Evolutionary conservation across 2,329 filamentous ascomycete genomes (phyloP), one percentile per base, ranked within the genome.

Genomic region (Colletotrichum tropicale): DNA sequence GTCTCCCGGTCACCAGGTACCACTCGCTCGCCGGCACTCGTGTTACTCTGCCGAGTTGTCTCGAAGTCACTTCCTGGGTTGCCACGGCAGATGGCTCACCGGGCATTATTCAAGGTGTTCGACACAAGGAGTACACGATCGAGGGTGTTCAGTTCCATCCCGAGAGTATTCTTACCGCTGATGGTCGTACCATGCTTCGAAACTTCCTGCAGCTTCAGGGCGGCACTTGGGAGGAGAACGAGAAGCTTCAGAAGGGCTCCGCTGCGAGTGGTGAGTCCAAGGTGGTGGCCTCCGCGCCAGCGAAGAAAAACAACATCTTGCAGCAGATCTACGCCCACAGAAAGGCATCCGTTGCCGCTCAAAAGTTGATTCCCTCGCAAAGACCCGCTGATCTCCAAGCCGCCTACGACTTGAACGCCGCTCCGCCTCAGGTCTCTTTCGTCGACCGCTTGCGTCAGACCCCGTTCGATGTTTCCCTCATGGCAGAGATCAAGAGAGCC

Each of bases 121-220:
- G 97, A 61, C 97, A 99, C 88, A 98, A 96, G 87, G 91, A 97
- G 81, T 94, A 93, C 81, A 91, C 95, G 3, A 90, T 98, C n/a
- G 97, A 99, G 84, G 97, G 96, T 55, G 97, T 99, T 18, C 97
- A 99, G 82, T 99, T 98, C 80, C 97, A 99, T 80, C 97, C 97
- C 0, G 97, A 99, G 85, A 98, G 96, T 83, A 99, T 99, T 74
- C 87, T 99, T 67, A 98, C 96, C 0, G 95, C 94, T 61, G 92
- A 97, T 74, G 97, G 98, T 5, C 93, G 96, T 43, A 86, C 91
- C 43, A 98, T 99, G 95, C 91, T 99, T 82, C 93, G 92, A 82
- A 99, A 98, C 85, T 99, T 99, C 84, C 86, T 99, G 76, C 90
- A 89, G 74, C 93, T 98, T 90, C 94, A 93, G 80, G 95, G 95